These are phyloP conservation scores for Albifimbria verrucaria DNA, from an alignment of 2,329 filamentous ascomycete species.

Conservation along the genomic window DNA sequence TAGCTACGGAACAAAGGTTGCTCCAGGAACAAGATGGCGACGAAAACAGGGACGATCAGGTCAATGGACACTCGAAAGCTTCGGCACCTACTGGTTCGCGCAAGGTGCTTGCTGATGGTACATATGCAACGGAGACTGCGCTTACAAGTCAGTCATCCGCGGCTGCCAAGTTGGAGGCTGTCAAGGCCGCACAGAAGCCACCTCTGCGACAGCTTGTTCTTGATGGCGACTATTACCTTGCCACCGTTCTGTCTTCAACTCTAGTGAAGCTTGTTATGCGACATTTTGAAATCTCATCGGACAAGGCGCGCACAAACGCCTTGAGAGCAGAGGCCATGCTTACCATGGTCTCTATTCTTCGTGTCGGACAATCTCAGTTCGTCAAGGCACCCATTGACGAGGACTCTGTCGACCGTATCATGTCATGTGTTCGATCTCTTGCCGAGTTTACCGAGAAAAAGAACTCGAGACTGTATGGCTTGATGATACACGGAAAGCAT, in stretches of 20 bases:
- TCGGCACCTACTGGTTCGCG: slow-evolving; percentile 78
- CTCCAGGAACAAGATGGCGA: slow-evolving; percentile 79
- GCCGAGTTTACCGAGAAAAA: slow-evolving; percentile 88
- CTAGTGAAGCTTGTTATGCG: slow-evolving; percentile 98
- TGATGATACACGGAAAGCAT: slow-evolving; percentile 91
- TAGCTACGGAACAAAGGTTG: slow-evolving; percentile 89
- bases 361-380: slow-evolving; percentile 97
- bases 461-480: slow-evolving; percentile 90
- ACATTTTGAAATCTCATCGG: slow-evolving; percentile 86
- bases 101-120: slow-evolving; percentile 92
- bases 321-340: slow-evolving; percentile 96
- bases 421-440: slow-evolving; percentile 92
- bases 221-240: slow-evolving; percentile 95
- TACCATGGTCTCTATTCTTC: slow-evolving; percentile 98
- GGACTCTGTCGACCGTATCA: slow-evolving; percentile 96
- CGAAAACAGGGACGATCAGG: slow-evolving; percentile 61
- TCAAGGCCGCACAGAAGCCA: slow-evolving; percentile 95
- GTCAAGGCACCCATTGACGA: slow-evolving; percentile 97
- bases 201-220: slow-evolving; percentile 92
- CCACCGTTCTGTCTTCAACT: slow-evolving; percentile 91
- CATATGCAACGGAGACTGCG: slow-evolving; percentile 94
- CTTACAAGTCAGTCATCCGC: slow-evolving; percentile 89
- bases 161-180: slow-evolving; percentile 88
- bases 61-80: slow-evolving; percentile 76
- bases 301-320: slow-evolving; percentile 84